phyloP scores from a whole-genome alignment of 768 basidiomycete species.

The Porphyrellus cyaneotinctus region DNA sequence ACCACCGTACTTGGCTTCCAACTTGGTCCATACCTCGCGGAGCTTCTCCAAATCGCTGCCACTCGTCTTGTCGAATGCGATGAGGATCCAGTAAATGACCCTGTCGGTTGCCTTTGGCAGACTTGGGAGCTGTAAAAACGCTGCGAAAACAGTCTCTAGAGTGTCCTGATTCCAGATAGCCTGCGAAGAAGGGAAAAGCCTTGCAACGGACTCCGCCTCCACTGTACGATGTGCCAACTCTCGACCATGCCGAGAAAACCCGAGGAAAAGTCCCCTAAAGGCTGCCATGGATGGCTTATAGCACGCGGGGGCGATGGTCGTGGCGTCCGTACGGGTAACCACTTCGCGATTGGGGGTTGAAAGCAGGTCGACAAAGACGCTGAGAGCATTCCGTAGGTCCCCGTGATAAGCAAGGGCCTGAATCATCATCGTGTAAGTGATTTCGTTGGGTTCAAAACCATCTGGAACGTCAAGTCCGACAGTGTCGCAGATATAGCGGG shows the following conservation, averaged over 20 bases:
- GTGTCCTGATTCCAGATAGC: conserved; percentile 52
- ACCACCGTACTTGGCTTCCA: conserved; percentile 53
- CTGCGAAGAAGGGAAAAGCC: conserved; percentile 10
- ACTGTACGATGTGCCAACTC: conserved; percentile 13
- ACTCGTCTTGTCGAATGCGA: conserved; percentile 61
- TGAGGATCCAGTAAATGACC: conserved; percentile 62
- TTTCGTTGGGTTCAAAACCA: conserved; percentile 50
- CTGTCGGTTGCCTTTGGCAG: conserved; percentile 41
- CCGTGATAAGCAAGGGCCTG: conserved; percentile 73
- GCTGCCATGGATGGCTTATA: conserved; percentile 47
- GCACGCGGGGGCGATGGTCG: conserved; percentile 25
- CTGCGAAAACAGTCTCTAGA: conserved; percentile 53
- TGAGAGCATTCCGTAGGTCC: conserved; percentile 51
- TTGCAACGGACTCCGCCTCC: neutral
- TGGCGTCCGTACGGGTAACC: conserved; percentile 27
- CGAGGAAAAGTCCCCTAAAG: conserved; percentile 73
- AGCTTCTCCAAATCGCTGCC: conserved; percentile 46
- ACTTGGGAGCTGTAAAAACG: conserved; percentile 56
- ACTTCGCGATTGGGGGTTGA: conserved; percentile 39
- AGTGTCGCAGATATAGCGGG: conserved; percentile 36
- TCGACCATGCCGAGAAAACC: conserved; percentile 60
- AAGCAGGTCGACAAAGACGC: conserved; percentile 66
- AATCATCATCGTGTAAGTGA: conserved; percentile 67
- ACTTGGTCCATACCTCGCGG: conserved; percentile 50
- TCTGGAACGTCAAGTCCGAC: conserved; percentile 44